A percentile compares a stretch with the other conserved stretches of the same genome.
Conservation (phyloP, 495 filamentous ascomycete genomes). For the Neurospora africana region DNA sequence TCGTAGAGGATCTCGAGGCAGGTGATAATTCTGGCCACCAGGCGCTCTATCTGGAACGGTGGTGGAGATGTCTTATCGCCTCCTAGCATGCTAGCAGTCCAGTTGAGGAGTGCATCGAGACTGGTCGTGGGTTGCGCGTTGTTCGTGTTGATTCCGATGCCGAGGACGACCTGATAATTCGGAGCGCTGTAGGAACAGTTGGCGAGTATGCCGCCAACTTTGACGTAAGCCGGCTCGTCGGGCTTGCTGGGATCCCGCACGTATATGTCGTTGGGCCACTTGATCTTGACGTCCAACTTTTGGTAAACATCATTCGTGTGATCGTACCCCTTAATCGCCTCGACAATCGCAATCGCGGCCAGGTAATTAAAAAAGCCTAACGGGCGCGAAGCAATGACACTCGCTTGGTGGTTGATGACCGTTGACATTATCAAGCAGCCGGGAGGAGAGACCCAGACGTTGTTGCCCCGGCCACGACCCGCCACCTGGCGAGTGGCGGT, state of each 20-base stretch:
- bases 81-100: constrained; percentile 9
- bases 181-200: constrained; percentile 70
- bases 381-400: constrained; percentile 60
- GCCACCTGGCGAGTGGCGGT: constrained; percentile 86
- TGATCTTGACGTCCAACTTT: constrained; percentile 69
- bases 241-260: constrained; percentile 60
- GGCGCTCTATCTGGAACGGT: constrained; percentile 62
- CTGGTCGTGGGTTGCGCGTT: constrained; percentile 84
- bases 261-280: constrained; percentile 98
- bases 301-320: constrained; percentile 38
- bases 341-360: constrained; percentile 78
- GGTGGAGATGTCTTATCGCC: constrained; percentile 23
- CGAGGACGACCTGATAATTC: constrained; percentile 78
- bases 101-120: constrained; percentile 57
- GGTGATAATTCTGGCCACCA: constrained; percentile 74
- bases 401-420: constrained; percentile 68
- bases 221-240: constrained; percentile 56
- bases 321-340: constrained; percentile 75
- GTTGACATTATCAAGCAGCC: constrained; percentile 81
- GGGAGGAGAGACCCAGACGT: constrained; percentile 90
- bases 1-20: constrained; percentile 70
- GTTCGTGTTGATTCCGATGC: constrained; percentile 80
- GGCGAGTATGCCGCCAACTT: constrained; percentile 89
- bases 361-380: constrained; percentile 94
- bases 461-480: constrained; percentile 81